A percentile compares a stretch with the other conserved stretches of the same genome.
Conservation (phyloP, 441 rosid species). For the Euphorbia celastroides region DNA sequence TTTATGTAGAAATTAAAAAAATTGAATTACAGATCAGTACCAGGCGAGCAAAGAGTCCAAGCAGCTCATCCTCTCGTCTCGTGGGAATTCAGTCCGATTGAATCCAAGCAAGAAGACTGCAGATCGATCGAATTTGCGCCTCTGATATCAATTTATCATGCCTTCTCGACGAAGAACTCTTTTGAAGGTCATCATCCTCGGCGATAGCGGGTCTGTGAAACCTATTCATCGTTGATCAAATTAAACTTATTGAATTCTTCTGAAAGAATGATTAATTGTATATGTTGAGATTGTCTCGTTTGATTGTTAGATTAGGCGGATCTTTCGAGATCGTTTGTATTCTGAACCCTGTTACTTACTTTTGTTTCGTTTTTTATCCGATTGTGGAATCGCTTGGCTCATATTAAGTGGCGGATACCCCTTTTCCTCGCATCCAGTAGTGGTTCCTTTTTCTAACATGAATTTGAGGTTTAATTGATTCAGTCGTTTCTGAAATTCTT, state of each 20-base stretch:
- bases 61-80: constrained; percentile 12
- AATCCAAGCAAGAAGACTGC: not conserved
- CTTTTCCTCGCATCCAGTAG: not conserved
- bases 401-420: not conserved
- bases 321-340: constrained; percentile 18
- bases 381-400: not conserved
- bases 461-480: not conserved
- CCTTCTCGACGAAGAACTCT: constrained; percentile 87
- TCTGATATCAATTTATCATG: constrained; percentile 27
- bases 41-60: constrained; percentile 3
- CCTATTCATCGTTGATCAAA: not conserved
- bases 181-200: constrained; percentile 87
- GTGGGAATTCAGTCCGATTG: not conserved
- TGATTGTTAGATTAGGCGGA: constrained; percentile 12
- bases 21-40: constrained; percentile 23
- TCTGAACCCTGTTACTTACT: not conserved
- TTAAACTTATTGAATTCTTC: not conserved
- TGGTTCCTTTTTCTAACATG: not conserved
- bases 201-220: constrained; percentile 71
- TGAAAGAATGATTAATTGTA: not conserved
- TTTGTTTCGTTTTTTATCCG: not conserved
- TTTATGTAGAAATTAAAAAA: not conserved
- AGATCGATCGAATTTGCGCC: constrained; percentile 9
- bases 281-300: not conserved
- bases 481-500: not conserved